A percentile compares a stretch with the other conserved stretches of the same genome.
phyloP scores from a whole-genome alignment of 164 flowering plant genomes.

The Vitis riparia region DNA sequence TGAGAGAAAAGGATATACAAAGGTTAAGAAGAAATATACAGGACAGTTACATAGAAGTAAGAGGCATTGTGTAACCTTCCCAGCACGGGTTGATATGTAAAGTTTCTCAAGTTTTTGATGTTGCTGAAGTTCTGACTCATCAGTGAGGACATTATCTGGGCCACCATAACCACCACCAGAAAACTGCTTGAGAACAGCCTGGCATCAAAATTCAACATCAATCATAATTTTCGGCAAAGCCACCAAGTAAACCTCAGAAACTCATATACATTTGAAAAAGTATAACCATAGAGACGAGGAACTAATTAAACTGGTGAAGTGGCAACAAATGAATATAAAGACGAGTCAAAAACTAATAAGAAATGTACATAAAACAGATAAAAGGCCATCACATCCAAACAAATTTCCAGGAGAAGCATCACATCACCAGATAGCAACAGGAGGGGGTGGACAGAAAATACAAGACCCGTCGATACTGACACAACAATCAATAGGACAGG shows the following conservation, averaged over 20 bases:
- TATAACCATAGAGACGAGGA: background rate
- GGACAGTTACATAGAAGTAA: background rate
- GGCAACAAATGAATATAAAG: no score
- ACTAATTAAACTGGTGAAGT: no score
- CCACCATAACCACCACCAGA: constrained; percentile 77
- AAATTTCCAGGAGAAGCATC: no score
- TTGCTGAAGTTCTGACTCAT: constrained; percentile 69
- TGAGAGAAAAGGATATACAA: constrained; percentile 7
- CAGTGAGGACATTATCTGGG: constrained; percentile 50
- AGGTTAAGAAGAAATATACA: background rate
- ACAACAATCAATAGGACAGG: no score
- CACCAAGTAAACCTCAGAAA: no score
- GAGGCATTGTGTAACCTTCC: constrained; percentile 52
- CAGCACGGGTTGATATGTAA: constrained; percentile 85
- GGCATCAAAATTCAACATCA: constrained; percentile 4
- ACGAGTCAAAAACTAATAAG: no score
- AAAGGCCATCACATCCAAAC: no score
- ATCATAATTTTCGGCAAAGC: background rate
- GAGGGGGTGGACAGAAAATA: no score
- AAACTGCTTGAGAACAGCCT: constrained; percentile 90
- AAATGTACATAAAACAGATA: no score
- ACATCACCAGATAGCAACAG: no score
- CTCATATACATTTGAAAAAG: no score
- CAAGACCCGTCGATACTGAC: no score
- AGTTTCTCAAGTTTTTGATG: constrained; percentile 88